These are phyloP conservation scores for Tinospora cordifolia DNA, from an alignment of 164 flowering plant genomes.

Conservation along the genomic window DNA sequence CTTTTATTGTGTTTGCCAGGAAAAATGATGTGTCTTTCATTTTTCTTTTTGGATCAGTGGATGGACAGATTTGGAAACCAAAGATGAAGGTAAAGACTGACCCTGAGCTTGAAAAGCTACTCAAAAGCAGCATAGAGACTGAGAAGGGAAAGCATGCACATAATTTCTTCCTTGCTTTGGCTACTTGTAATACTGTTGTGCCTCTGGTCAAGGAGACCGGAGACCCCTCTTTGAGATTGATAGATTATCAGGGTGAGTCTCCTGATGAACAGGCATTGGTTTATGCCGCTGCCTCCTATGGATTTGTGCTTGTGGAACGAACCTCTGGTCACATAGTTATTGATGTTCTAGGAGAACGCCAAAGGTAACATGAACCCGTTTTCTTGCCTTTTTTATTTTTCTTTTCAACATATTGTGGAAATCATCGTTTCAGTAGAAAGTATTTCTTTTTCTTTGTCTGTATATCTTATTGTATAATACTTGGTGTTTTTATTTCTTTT, in stretches of 20 bases:
- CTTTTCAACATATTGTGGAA: too few relatives aligned
- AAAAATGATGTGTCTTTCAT: background rate
- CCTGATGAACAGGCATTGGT: constrained; percentile 98
- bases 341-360: constrained; percentile 34
- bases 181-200: constrained; percentile 96
- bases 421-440: too few relatives aligned
- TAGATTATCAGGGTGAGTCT: constrained; percentile 98
- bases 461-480: too few relatives aligned
- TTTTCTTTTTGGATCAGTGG: constrained; percentile 34
- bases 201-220: constrained; percentile 57
- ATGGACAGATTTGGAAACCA: constrained; percentile 58
- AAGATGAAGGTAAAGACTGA: constrained; percentile 75
- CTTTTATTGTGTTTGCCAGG: background rate
- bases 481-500: too few relatives aligned
- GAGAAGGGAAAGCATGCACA: constrained; percentile 41
- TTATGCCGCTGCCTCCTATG: constrained; percentile 97
- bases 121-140: constrained; percentile 35
- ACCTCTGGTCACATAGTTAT: constrained; percentile 89
- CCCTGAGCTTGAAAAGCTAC: constrained; percentile 41
- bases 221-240: constrained; percentile 45
- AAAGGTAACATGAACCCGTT: constrained; percentile 19
- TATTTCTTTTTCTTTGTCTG: too few relatives aligned
- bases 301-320: constrained; percentile 81
- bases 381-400: constrained; percentile 6
- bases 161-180: constrained; percentile 86